Percentiles rank a stretch among this genome's conserved stretches.
Evolutionary conservation across 177 flowering plant genomes (phyloP).

Genomic region (Vitis hybrid): DNA sequence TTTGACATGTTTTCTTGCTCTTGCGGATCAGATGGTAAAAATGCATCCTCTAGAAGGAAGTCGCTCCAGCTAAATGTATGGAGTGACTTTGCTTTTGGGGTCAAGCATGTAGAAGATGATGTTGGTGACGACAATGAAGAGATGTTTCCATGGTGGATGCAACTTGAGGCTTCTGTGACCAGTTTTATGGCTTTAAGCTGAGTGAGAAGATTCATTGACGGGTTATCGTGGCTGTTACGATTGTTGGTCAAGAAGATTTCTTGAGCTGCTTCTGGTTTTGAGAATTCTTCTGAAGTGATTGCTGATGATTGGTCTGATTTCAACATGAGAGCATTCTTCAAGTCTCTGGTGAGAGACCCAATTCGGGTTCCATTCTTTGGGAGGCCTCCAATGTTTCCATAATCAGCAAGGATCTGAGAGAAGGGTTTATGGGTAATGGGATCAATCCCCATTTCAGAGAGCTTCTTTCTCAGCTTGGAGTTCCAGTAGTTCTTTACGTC

Average conservation of each 20-base stretch:
- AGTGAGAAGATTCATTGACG: slow-evolving; percentile 53
- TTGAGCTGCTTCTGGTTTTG: slow-evolving; percentile 15
- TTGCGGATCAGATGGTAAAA: slow-evolving; percentile 14
- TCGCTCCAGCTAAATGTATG: slow-evolving; percentile 43
- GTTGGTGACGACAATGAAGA: slow-evolving; percentile 32
- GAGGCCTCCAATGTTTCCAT: slow-evolving; percentile 58
- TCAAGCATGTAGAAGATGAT: slow-evolving; percentile 26
- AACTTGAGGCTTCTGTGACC: slow-evolving; percentile 41
- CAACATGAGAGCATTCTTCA: slow-evolving; percentile 37
- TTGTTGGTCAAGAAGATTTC: slow-evolving; percentile 15
- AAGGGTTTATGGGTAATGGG: slow-evolving; percentile 91
- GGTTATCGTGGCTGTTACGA: slow-evolving; percentile 2
- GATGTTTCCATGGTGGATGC: slow-evolving; percentile 13
- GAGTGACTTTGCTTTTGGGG: slow-evolving; percentile 20
- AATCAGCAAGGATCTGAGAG: slow-evolving; percentile 80
- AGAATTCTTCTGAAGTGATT: slow-evolving; percentile 1
- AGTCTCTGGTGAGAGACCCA: slow-evolving; percentile 51
- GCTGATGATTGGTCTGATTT: slow-evolving; percentile 27
- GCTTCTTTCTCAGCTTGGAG: slow-evolving; percentile 82
- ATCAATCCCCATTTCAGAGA: slow-evolving; percentile 78
- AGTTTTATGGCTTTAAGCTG: slow-evolving; percentile 70
- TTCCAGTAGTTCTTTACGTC: slow-evolving; percentile 94
- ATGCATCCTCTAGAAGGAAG: slow-evolving; percentile 53
- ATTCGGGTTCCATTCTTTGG: slow-evolving; percentile 35
- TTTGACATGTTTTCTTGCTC: slow-evolving; percentile 13